A percentile compares a stretch with the other conserved stretches of the same genome.
phyloP scores from a whole-genome alignment of 768 basidiomycete species.

The Kwoniella mangroviensis region DNA sequence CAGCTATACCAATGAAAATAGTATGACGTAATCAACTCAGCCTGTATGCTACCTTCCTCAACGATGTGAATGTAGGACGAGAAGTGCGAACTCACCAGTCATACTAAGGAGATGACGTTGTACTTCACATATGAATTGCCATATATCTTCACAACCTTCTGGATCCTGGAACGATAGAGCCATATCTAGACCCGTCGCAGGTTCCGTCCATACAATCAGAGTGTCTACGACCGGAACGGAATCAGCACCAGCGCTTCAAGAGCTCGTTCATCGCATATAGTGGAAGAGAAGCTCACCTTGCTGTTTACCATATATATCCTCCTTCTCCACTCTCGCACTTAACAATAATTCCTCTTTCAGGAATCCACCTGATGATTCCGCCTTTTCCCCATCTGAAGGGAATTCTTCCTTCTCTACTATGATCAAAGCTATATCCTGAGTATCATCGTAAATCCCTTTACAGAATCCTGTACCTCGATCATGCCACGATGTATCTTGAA shows the following conservation, averaged over 20 bases:
- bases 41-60: background rate
- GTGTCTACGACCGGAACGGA: slow-evolving; percentile 69
- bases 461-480: slow-evolving; percentile 98
- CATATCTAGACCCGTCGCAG: slow-evolving; percentile 83
- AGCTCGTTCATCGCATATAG: slow-evolving; percentile 4
- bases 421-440: slow-evolving; percentile 55
- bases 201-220: slow-evolving; percentile 98
- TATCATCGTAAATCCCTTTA: slow-evolving; percentile 71
- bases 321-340: slow-evolving; percentile 60
- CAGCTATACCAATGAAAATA: slow-evolving; percentile 15
- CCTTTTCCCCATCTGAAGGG: slow-evolving; percentile 31
- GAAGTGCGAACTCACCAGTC: slow-evolving; percentile 33
- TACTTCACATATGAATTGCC: slow-evolving; percentile 94
- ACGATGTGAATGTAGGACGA: background rate
- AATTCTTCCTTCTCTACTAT: slow-evolving; percentile 55
- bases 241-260: slow-evolving; percentile 15
- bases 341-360: slow-evolving; percentile 64
- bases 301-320: slow-evolving; percentile 56
- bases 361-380: slow-evolving; percentile 49
- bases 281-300: slow-evolving; percentile 56
- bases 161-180: slow-evolving; percentile 96
- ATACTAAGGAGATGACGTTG: slow-evolving; percentile 66
- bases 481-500: slow-evolving; percentile 86
- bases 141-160: slow-evolving; percentile 92
- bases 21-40: slow-evolving; percentile 10